Percentiles rank a stretch among this genome's conserved stretches.
Conservation (phyloP, 2,329 filamentous ascomycete genomes). For the Teratosphaeria nubilosa region DNA sequence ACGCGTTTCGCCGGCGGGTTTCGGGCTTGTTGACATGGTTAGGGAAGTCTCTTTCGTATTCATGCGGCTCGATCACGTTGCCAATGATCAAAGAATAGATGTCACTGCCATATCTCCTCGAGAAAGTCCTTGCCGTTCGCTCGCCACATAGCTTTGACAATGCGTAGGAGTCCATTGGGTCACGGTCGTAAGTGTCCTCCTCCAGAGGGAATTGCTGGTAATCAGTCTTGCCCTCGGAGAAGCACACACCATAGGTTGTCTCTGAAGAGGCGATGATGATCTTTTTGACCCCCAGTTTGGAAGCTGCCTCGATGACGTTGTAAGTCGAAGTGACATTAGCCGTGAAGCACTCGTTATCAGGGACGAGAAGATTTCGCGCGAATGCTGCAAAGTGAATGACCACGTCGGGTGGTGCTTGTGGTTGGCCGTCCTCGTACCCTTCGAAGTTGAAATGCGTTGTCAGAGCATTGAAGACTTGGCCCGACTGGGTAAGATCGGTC, state of each 20-base stretch:
- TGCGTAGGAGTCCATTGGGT: constrained; percentile 53
- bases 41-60: constrained; percentile 46
- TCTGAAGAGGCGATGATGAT: constrained; percentile 51
- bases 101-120: constrained; percentile 45
- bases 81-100: constrained; percentile 54
- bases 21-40: constrained; percentile 41
- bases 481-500: constrained; percentile 45
- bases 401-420: constrained; percentile 43
- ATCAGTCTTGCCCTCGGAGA: constrained; percentile 47
- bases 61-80: constrained; percentile 52
- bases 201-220: constrained; percentile 50
- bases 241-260: constrained; percentile 53
- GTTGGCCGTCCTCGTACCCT: constrained; percentile 36
- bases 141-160: constrained; percentile 52
- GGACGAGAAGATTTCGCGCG: constrained; percentile 51
- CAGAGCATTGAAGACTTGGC: constrained; percentile 47
- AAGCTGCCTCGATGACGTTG: constrained; percentile 54
- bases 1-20: constrained; percentile 47
- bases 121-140: constrained; percentile 46
- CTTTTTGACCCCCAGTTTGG: constrained; percentile 51
- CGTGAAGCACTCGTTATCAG: constrained; percentile 50
- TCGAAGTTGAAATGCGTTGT: constrained; percentile 47
- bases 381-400: constrained; percentile 54
- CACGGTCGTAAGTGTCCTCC: constrained; percentile 46
- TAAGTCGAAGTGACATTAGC: constrained; percentile 48